Conservation (phyloP, 2,329 filamentous ascomycete species). For the Colletotrichum falcatum region DNA sequence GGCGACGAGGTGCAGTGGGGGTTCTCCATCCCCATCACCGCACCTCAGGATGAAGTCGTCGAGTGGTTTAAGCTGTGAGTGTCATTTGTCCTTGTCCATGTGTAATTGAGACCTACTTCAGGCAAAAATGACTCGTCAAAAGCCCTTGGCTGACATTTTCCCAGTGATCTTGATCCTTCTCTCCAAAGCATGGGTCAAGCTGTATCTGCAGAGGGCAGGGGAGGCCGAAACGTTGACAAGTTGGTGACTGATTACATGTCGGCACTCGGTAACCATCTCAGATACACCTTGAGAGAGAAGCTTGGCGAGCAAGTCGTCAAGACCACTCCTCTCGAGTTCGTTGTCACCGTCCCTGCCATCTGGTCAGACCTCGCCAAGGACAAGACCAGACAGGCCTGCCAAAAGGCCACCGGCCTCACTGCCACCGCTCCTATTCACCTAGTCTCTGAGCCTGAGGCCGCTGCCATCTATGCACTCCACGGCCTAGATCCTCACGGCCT, state of each 20-base stretch:
- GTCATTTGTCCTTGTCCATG: conserved; percentile 9
- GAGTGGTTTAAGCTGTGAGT: conserved; percentile 65
- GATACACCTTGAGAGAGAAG: conserved; percentile 56
- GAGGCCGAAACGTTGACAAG: conserved; percentile 52
- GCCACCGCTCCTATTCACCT: conserved; percentile 55
- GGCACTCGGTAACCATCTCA: conserved; percentile 61
- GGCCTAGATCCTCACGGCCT: conserved; percentile 56
- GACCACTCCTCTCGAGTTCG: conserved; percentile 62
- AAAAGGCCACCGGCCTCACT: conserved; percentile 50
- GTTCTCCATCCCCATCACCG: conserved; percentile 58
- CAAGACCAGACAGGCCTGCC: conserved; percentile 59
- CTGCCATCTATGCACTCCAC: conserved; percentile 62
- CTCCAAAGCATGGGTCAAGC: conserved; percentile 49
- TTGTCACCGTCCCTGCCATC: conserved; percentile 69
- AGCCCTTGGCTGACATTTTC: not conserved
- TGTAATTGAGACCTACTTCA: too few species aligned
- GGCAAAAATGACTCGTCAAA: too few species aligned
- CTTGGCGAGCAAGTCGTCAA: conserved; percentile 57
- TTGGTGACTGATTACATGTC: conserved; percentile 62
- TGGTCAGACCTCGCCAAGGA: conserved; percentile 68
- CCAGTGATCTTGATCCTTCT: conserved; percentile 53
- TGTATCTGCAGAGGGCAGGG: conserved; percentile 45
- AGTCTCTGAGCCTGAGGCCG: conserved; percentile 66
- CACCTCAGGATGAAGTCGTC: conserved; percentile 53
- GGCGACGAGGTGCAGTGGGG: conserved; percentile 61